phyloP scores from a whole-genome alignment of 306 rosid genomes.

The Cucumis sativus region Cucumber_9930_V3 NC_026659.2:5262001-5262500 shows the following conservation, averaged over 20 bases:
- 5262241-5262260: not conserved
- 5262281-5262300: not conserved
- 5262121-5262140: not conserved
- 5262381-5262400: not conserved
- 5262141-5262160: not conserved
- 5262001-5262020: not conserved
- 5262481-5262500: not conserved
- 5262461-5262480: slow-evolving; percentile 18
- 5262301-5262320: not conserved
- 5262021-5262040: not conserved
- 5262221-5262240: not conserved
- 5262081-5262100: slow-evolving; percentile 1
- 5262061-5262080: not conserved
- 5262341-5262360: not conserved
- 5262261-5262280: not conserved
- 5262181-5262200: not conserved
- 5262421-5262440: not conserved
- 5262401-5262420: no score
- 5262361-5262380: not conserved
- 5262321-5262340: not conserved
- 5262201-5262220: not conserved
- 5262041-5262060: not conserved
- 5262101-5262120: not conserved
- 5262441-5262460: not conserved
- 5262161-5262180: not conserved